These are phyloP conservation scores for Phaeosphaeria sp. DNA, from an alignment of 2,329 filamentous ascomycete genomes.

Conservation along the genomic window DNA sequence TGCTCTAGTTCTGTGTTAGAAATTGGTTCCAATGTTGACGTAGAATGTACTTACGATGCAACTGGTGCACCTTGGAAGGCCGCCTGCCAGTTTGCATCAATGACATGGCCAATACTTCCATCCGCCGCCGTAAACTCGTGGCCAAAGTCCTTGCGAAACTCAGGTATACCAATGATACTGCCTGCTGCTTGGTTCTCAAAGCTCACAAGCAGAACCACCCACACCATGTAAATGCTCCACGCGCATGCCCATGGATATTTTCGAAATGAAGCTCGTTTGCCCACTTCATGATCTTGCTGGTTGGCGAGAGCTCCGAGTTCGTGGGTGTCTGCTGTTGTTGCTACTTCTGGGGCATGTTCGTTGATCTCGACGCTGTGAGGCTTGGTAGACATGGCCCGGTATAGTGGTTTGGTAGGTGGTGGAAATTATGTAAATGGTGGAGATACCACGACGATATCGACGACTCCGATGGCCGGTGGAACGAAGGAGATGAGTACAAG, in stretches of 20 bases:
- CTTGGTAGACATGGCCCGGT: constrained; percentile 7
- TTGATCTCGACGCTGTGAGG: constrained; percentile 17
- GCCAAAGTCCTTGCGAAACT: constrained; percentile 56
- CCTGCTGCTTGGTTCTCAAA: constrained; percentile 54
- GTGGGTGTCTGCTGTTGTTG: constrained; percentile 9
- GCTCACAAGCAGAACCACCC: constrained; percentile 48
- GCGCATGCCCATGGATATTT: constrained; percentile 36
- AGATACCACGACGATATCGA: background rate
- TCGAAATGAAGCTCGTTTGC: constrained; percentile 32
- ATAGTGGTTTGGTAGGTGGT: background rate
- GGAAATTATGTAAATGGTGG: background rate
- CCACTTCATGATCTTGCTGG: constrained; percentile 27
- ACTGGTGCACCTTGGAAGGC: constrained; percentile 54
- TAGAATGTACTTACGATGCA: constrained; percentile 39
- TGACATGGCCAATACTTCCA: constrained; percentile 47
- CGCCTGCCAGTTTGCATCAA: constrained; percentile 54
- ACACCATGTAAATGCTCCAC: constrained; percentile 52
- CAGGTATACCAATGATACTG: constrained; percentile 52
- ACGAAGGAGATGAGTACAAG: background rate
- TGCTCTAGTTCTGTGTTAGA: constrained; percentile 7
- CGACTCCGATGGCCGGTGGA: background rate
- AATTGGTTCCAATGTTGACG: background rate
- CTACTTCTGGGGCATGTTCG: constrained; percentile 14
- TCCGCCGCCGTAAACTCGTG: constrained; percentile 27
- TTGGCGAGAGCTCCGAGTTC: constrained; percentile 26